These are phyloP conservation scores for Nannochloris sp. DNA, from an alignment of 139 green algal species.

Conservation along the genomic window DNA sequence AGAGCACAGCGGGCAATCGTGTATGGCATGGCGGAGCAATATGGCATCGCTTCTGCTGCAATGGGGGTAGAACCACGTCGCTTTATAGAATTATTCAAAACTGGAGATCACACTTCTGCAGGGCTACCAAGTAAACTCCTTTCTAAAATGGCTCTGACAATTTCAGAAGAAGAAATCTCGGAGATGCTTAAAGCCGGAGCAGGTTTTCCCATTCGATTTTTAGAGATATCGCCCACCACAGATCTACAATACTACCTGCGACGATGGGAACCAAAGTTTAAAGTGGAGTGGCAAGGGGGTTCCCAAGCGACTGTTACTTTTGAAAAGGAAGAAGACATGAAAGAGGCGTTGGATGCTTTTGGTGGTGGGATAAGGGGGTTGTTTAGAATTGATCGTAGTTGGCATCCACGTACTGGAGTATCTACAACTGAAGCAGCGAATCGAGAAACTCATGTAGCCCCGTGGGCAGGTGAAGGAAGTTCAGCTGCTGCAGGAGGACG, in stretches of 20 bases:
- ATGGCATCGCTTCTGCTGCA: constrained; percentile 39
- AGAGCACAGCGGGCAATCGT: constrained; percentile 35
- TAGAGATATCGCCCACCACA: constrained; percentile 29
- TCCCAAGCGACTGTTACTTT: constrained; percentile 23
- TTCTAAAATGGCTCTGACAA: constrained; percentile 12
- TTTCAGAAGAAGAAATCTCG: constrained; percentile 25
- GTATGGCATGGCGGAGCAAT: constrained; percentile 52
- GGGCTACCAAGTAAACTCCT: constrained; percentile 26
- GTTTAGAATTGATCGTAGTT: constrained; percentile 27
- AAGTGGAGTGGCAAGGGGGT: not conserved
- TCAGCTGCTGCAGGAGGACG: not conserved
- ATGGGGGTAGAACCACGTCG: constrained; percentile 38
- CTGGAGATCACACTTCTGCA: not conserved
- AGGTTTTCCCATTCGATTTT: constrained; percentile 25
- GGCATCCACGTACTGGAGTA: not conserved
- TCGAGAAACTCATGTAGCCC: not conserved
- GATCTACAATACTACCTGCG: constrained; percentile 39
- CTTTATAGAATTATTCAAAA: constrained; percentile 48
- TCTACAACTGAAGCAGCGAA: not conserved
- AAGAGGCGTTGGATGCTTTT: constrained; percentile 24
- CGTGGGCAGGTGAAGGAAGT: not conserved
- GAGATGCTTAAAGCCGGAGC: constrained; percentile 4
- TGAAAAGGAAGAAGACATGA: not conserved
- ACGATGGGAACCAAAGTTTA: constrained; percentile 30
- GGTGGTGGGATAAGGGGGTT: constrained; percentile 46